Evolutionary conservation across 169 alveolate species (phyloP), one percentile per base, ranked within the genome.

Genomic region (Plasmodium relictum): DNA sequence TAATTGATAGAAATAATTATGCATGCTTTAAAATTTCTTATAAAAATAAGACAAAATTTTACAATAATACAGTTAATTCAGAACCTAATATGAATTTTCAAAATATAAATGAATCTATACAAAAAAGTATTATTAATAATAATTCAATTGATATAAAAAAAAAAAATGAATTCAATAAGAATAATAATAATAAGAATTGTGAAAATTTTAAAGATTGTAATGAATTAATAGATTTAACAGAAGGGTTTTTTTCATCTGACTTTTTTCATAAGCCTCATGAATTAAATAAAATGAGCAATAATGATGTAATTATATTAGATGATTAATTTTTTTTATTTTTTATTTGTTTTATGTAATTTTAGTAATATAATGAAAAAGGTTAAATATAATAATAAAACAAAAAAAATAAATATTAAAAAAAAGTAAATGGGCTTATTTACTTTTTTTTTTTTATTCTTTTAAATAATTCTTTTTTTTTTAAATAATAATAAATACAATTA

Each of bases 171-270:
- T 62, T 41, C 56, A 8, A 7, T 22, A 6, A 70, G 42, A 59
- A 16, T 22, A 48, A 80, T 16, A 74, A 63, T 62, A 54, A 18
- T 20, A 62, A 20, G 6, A n/a, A 66, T 80, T 41, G 56, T 50
- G 26, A 37, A 20, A 50, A 68, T 59, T 24, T 45, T 54, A 24
- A 56, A 52, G 68, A 83, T 69, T 6, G 6, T 22, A 69, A 54
- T 45, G 73, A 83, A 68, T 26, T 69, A 22, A 70, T 83, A 37
- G 92, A 86, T 70, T 71, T 86, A 52, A 86, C 92, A 50, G 92
- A 86, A 45, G 92, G 72, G 2, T 70, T 86, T 86, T 86, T 86
- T 71, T 54, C 37, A 37, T 86, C 88, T 4, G 87, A 86, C 5
- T 86, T 86, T 80, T 80, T 80, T 66, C 83, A 68, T 31, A 80